Percentiles rank a stretch among this genome's conserved stretches.
These are phyloP conservation scores for Rhizopus sp. DNA, from an alignment of 371 early-diverging fungal genomes.

Conservation along the genomic window DNA sequence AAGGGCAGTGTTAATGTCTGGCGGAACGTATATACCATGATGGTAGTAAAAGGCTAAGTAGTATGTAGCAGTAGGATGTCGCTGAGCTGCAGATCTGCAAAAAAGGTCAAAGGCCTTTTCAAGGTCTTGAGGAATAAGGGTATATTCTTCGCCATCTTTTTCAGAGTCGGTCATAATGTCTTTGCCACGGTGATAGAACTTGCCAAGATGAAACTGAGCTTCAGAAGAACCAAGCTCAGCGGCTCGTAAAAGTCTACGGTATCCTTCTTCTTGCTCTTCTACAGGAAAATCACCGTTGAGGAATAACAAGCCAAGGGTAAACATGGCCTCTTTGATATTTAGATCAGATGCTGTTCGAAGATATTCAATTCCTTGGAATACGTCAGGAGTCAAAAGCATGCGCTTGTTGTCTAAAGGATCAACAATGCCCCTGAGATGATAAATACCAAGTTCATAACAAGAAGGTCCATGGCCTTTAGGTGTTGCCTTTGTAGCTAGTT, in stretches of 20 bases:
- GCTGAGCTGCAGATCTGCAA: conserved; percentile 37
- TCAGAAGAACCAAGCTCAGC: conserved; percentile 31
- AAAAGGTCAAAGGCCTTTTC: conserved; percentile 42
- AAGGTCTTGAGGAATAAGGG: conserved; percentile 35
- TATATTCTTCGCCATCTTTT: conserved; percentile 15
- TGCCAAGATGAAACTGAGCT: conserved; percentile 40
- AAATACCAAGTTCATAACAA: conserved; percentile 38
- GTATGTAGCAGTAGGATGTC: conserved; percentile 36
- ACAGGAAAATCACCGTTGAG: conserved; percentile 19
- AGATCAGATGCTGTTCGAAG: conserved; percentile 39
- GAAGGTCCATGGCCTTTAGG: conserved; percentile 33
- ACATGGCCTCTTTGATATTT: conserved; percentile 40
- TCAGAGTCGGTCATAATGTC: conserved; percentile 9
- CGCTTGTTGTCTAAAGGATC: conserved; percentile 6
- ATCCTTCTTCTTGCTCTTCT: conserved; percentile 35
- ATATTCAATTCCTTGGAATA: conserved; percentile 28
- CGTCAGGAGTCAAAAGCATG: conserved; percentile 13
- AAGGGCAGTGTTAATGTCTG: conserved; percentile 23
- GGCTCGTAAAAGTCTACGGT: conserved; percentile 25
- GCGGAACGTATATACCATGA: conserved; percentile 41
- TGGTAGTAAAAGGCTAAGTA: conserved; percentile 46
- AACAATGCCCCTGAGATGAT: conserved; percentile 33
- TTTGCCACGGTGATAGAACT: conserved; percentile 36
- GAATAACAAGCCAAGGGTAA: conserved; percentile 32
- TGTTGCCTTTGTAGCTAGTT: conserved; percentile 32